Evolutionary conservation across 371 early-diverging fungal genomes (phyloP), one percentile per base, ranked within the genome.

Genomic region (Mycotypha africana): DNA sequence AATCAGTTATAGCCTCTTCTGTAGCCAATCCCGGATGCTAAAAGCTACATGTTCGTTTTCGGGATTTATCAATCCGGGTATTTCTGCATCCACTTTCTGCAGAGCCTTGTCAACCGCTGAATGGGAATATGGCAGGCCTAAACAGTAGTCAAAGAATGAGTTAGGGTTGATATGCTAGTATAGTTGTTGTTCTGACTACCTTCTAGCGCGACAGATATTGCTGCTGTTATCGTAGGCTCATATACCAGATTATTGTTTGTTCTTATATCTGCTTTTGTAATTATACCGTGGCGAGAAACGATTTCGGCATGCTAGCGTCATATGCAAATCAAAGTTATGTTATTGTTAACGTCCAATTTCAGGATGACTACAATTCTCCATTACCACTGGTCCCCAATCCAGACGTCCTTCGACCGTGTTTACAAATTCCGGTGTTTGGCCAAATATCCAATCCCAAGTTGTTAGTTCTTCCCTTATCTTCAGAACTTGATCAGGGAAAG

Each of bases 341-440:
- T 28, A 28, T 28, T 8, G 8, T 8, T 5, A 28, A 5, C 11
- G 11, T 11, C 28, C 28, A 28, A 28, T 8, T 28, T 38, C 23
- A 22, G 17, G 34, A 20, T n/a, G n/a, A n/a, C n/a, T n/a, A n/a
- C 37, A 4, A 11, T 33, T 4, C 9, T n/a, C n/a, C 5, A 68
- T 53, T 78, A 84, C 86, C 62, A 81, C 73, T 44, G 58, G 54
- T 15, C 81, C 85, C 85, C 85, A 85, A 0, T 55, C 15, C 51
- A 84, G 83, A 14, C 47, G 38, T 5, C 59, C 56, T 24, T 78
- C 69, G 10, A 83, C 42, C 24, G 68, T 55, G 55, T 85, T 77
- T n/a, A 81, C 81, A 47, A 96, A 96, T 56, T 87, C 85, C 9
- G 97, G 95, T 14, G 95, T 95, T 67, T 92, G 90, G 4, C 92